A percentile compares a stretch with the other conserved stretches of the same genome.
These are phyloP conservation scores for Diaporthe citri DNA, from an alignment of 2,329 filamentous ascomycete species.

Conservation along the genomic window DNA sequence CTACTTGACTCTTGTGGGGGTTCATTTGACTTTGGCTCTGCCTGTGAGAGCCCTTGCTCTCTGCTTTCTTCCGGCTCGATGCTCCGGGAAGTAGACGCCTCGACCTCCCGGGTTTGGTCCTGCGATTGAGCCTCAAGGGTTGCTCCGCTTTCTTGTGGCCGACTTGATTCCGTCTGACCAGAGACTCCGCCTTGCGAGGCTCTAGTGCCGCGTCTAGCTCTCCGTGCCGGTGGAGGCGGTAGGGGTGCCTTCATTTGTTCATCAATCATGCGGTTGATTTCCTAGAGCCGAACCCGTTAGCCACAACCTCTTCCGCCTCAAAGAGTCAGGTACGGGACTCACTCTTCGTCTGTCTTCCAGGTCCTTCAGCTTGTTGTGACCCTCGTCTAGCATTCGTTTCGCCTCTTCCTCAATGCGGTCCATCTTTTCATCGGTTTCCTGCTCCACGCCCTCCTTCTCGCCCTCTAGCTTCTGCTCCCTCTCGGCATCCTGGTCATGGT, in stretches of 20 bases:
- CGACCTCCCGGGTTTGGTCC: background rate
- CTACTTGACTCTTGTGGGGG: background rate
- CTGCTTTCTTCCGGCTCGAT: conserved; percentile 1
- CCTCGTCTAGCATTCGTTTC: conserved; percentile 47
- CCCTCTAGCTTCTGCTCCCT: conserved; percentile 47
- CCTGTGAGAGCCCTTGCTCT: background rate
- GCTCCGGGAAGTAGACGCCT: background rate
- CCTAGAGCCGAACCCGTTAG: conserved; percentile 45
- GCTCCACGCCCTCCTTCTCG: conserved; percentile 49
- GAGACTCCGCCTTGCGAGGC: conserved; percentile 8
- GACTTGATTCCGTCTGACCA: background rate
- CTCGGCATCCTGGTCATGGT: conserved; percentile 49
- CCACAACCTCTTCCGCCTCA: conserved; percentile 37
- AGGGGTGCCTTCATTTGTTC: conserved; percentile 54
- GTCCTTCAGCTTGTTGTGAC: conserved; percentile 48
- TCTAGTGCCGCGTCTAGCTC: conserved; percentile 39
- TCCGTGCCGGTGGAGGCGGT: conserved; percentile 46
- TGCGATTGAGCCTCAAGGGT: background rate
- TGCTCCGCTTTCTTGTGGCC: background rate
- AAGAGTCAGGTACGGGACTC: conserved; percentile 22
- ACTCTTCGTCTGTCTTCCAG: conserved; percentile 53
- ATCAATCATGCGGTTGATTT: conserved; percentile 58
- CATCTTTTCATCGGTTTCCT: conserved; percentile 53
- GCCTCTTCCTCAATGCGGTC: conserved; percentile 51
- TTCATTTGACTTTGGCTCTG: background rate